Percentiles rank a stretch among this genome's conserved stretches.
These are phyloP conservation scores for Phytophthora sansomeana DNA, from an alignment of 352 stramenopile genomes.

Conservation along the genomic window DNA sequence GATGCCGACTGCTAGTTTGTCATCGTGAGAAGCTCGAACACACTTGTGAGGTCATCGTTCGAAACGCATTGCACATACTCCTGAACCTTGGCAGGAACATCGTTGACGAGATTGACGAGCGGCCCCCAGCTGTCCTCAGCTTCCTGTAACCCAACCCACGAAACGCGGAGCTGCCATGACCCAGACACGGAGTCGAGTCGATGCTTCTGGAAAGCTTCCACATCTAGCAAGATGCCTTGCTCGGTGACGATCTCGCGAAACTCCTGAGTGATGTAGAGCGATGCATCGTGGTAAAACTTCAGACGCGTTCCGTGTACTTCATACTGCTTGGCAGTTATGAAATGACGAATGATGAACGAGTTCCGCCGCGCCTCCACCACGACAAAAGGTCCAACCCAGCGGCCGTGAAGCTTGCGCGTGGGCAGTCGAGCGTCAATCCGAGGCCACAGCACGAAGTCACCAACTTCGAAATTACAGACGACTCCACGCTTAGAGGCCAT, in stretches of 20 bases:
- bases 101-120: neutral
- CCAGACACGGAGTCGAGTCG: neutral
- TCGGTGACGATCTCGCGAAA: conserved; percentile 5
- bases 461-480: conserved; percentile 12
- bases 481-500: neutral
- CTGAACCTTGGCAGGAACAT: conserved; percentile 1
- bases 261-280: conserved; percentile 13
- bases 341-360: neutral
- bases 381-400: no score
- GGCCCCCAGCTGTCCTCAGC: conserved; percentile 13
- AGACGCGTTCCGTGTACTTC: no score
- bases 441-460: conserved; percentile 17
- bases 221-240: conserved; percentile 17
- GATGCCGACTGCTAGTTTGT: no score
- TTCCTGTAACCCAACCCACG: conserved; percentile 5
- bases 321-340: no score
- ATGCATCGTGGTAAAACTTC: no score
- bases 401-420: no score
- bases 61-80: no score
- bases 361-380: no score
- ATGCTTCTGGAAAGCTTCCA: neutral
- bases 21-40: neutral
- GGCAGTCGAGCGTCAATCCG: conserved; percentile 19
- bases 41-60: no score
- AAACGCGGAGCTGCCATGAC: conserved; percentile 13